Evolutionary conservation across 2,329 filamentous ascomycete species (phyloP), one percentile per base, ranked within the genome.

Genomic region (Ophiosphaerella korrae): DNA sequence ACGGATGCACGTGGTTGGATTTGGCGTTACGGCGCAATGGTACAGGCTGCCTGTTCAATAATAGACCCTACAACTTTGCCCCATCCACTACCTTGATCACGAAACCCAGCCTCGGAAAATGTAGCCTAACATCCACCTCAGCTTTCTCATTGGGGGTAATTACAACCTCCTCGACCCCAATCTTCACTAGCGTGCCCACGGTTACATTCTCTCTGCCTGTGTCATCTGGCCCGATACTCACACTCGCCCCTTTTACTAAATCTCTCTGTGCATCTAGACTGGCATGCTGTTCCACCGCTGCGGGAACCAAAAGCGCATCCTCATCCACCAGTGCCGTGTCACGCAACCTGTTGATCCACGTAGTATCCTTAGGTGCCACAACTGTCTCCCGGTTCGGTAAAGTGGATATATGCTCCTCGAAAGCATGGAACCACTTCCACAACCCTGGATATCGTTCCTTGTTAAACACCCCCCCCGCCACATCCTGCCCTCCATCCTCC

Each of bases 81-180:
- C 44, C 51, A 16, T 60, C 54, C 6, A 48, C 31, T 7, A 42
- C 42, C 45, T 64, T 62, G 1, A 76, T 63, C 8, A 72, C 67
- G 46, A 76, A 77, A 0, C 74, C 75, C 12, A 76, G 42, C 21
- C 72, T 58, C 7, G 75, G 75, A 39, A 77, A 77, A 62, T 77
- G 75, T 12, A 77, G 57, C 13, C 71, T 55, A 1, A 70, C 68
- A 44, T 72, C 64, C 9, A 77, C 46, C 29, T 67, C 64, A 1
- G 68, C 71, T 2, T 64, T 50, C 34, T 53, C 51, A 9, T 52
- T 45, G 5, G 75, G 74, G 57, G 64, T 62, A 41, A 77, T 67
- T 0, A 76, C 70, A 1, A 76, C 65, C 50, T 77, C 75, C 42
- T 77, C 74, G 1, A 74, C 71, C 5, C 74, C 73, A 31, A 73